Evolutionary conservation across 176 grass and related monocot species (phyloP), one percentile per base, ranked within the genome.

Genomic region (Elaeis guineensis): DNA sequence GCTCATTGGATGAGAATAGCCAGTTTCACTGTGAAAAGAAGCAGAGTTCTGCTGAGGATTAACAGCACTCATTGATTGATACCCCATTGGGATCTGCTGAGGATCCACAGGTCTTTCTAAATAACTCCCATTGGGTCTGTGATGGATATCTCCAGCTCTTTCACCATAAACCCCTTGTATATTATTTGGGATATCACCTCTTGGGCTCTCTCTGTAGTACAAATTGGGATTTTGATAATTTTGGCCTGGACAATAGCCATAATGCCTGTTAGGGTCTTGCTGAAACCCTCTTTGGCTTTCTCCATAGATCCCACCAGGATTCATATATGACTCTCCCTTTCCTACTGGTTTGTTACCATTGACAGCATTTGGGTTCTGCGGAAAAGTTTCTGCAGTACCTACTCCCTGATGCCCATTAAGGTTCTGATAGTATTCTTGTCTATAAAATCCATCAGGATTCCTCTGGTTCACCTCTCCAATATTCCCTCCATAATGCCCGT

Each of bases 211-310:
- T 58, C 57, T 71, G 63, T 49, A 62, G 70, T 49, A 26, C 21
- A 54, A 25, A 79, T 66, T 64, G 64, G 67, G 58, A 66, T 57
- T 69, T 25, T 58, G 67, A 82, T 70, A 67, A 17, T 26, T 28
- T 49, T 81, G 53, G 21, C 53, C 54, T 72, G 60, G 35, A 79
- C 69, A 62, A 53, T 83, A 64, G 60, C 76, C 72, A 79, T 61
- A 76, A 55, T 78, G 32, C 59, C 61, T 28, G 72, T 51, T 64
- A 55, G 52, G 26, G 18, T 30, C 61, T 78, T 75, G 81, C 57
- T 75, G 77, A 68, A 75, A 70, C 58, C 66, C 77, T 71, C 51
- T 22, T 64, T n/a, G 9, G 0, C 70, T 55, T 14, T 80, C 76
- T 69, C 64, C 69, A 62, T 25, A 23, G 57, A 61, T 64, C 32